Evolutionary conservation across 2,329 filamentous ascomycete species (phyloP), one percentile per base, ranked within the genome.

Genomic region (Aspergillus sp.): DNA sequence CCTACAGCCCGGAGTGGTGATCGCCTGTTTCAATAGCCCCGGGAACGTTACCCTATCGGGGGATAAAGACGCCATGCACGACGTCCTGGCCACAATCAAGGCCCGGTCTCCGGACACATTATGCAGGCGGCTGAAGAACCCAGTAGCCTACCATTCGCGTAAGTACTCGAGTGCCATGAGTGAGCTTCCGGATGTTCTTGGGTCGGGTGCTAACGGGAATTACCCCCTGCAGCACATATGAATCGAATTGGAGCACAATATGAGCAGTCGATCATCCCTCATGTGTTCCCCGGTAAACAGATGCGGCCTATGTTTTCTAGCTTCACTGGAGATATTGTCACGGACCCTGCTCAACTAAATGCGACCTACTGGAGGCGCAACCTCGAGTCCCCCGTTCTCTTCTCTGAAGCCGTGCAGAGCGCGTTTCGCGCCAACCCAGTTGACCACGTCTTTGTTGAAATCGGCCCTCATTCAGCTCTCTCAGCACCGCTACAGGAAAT

Each of bases 381-480:
- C 34, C 34, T 71, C 0, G 59, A 70, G 22, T 70, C 65, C 0
- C 69, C 68, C 1, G 69, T 71, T 0, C 55, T 64, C 2, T 71
- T 71, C 46, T 9, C 41, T 1, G 43, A 58, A 0, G 66, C 69
- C 2, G 45, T 71, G 1, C 25, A 28, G 25, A 19, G 54, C 2
- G 54, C 47, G 1, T 13, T 63, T 30, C 49, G 70, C 7, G 7
- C 46, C n/a, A n/a, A 66, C 43, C 23, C 62, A 0, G 1, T 50
- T 71, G 15, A 30, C 22, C 22, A 25, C 3, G 23, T 25, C 23
- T 54, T 54, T 1, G 9, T 76, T 1, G 73, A 77, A 57, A 56
- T 75, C 50, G 76, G 77, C 1, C 75, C 78, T 1, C 77, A 79
- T 58, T 69, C 71, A 25, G 71, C 75, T 0, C 68, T 80, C 1